Base-by-base conservation (phyloP, 1,284 basidiomycete genomes). In the Ceratobasidium sp. region DNA sequence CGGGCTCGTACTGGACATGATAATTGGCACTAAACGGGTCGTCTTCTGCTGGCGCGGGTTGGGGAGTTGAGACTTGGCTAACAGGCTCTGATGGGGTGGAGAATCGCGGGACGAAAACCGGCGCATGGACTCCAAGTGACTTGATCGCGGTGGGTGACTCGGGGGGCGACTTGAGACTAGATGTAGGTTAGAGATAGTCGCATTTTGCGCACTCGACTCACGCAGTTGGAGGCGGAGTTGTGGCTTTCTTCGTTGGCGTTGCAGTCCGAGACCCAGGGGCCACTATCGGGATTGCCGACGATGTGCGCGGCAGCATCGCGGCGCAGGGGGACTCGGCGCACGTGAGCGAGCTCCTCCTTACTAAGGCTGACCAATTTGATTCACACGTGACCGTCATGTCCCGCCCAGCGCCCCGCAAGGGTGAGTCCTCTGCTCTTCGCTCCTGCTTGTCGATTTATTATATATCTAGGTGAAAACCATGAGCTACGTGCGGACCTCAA, bases 401-500 rank as follows among this genome's bases (percentile, higher is more conserved):
- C 60, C 60, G 60, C 60, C 60, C 60, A 64, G 60, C 60, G 62
- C 56, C 72, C 69, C 38, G 72, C 68, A 31, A 69, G 45, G 40
- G 73, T 71, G 35, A 76, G 75, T 31, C 77, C 71, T 29, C 29
- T 53, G 22, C 27, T 12, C 22, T 35, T 29, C 1, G n/a, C 27
- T 52, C 17, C 15, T 25, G 5, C 1, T 42, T 64, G 0, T 31
- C 27, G 8, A 8, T 22, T 56, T 54, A 15, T 5, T 32, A 31
- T 12, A 49, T 40, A 32, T 35, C 3, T 69, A 83, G 83, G 94
- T 77, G 94, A 96, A 83, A 96, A 96, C 84, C 96, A 90, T 80
- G 94, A 96, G 81, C 91, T 97, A 78, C 89, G 92, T 72, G 89
- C 94, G 72, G 93, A 97, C 80, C 87, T 99, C 76, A 98, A 99